phyloP scores from a whole-genome alignment of 345 rosid species.

The Dipteronia sinensis region DNA sequence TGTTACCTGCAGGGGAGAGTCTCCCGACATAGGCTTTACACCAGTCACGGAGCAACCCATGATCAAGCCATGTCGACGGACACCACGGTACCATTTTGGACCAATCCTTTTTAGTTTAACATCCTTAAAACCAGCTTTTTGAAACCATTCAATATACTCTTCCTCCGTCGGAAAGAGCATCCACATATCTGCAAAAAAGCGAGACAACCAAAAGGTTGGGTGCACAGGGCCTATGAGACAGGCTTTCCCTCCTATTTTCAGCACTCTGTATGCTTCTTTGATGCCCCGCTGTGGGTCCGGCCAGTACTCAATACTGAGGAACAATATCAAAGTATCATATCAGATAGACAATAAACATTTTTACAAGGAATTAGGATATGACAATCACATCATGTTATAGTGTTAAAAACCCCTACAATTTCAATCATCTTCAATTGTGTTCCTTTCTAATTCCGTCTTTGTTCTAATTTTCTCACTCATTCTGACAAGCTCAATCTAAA shows the following conservation, averaged over 20 bases:
- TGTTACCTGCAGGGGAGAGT: slow-evolving; percentile 39
- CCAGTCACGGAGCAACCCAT: slow-evolving; percentile 47
- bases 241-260: slow-evolving; percentile 46
- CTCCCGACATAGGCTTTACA: slow-evolving; percentile 36
- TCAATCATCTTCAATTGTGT: neutral
- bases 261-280: slow-evolving; percentile 42
- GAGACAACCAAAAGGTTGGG: slow-evolving; percentile 45
- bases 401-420: neutral
- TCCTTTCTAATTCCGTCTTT: neutral
- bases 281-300: slow-evolving; percentile 44
- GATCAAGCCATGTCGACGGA: slow-evolving; percentile 41
- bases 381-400: neutral
- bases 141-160: slow-evolving; percentile 48
- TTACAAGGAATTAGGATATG: neutral
- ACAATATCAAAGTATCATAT: neutral
- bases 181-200: slow-evolving; percentile 41
- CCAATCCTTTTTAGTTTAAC: slow-evolving; percentile 41
- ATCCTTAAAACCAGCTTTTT: slow-evolving; percentile 40
- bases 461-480: neutral
- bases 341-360: neutral
- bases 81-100: slow-evolving; percentile 45
- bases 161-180: slow-evolving; percentile 46
- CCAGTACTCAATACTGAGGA: slow-evolving; percentile 41
- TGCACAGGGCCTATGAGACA: slow-evolving; percentile 40
- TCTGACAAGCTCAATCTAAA: neutral